Conservation (phyloP, 306 rosid genomes). For the Malus asiatica region DNA sequence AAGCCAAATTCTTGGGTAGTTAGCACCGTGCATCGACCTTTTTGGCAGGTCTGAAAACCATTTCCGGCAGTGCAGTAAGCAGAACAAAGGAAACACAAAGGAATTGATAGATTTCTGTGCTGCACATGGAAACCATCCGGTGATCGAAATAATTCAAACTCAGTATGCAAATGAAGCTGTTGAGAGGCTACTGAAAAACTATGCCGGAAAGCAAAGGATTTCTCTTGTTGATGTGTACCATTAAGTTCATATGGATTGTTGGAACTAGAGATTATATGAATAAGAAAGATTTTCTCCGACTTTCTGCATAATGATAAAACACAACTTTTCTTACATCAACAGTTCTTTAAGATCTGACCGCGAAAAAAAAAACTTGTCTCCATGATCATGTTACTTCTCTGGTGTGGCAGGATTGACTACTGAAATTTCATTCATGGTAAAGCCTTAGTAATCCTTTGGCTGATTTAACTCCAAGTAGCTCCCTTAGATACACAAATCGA, state of each 20-base stretch:
- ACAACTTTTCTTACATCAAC: neutral
- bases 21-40: conserved; percentile 26
- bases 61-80: conserved; percentile 57
- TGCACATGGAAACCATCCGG: conserved; percentile 43
- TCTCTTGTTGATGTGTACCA: neutral
- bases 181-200: conserved; percentile 55
- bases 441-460: no score
- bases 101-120: conserved; percentile 84
- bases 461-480: no score
- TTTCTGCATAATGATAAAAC: neutral
- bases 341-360: neutral
- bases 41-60: conserved; percentile 50
- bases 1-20: no score
- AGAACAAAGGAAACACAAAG: conserved; percentile 58
- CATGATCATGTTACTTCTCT: neutral
- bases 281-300: neutral
- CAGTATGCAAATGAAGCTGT: conserved; percentile 70
- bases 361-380: no score
- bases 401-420: neutral
- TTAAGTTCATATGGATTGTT: neutral
- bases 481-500: no score
- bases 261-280: neutral
- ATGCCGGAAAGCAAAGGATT: conserved; percentile 42
- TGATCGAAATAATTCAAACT: conserved; percentile 65
- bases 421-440: conserved; percentile 4